These are phyloP conservation scores for Globisporangium nagaii DNA, from an alignment of 352 stramenopile species.

Conservation along the genomic window DNA sequence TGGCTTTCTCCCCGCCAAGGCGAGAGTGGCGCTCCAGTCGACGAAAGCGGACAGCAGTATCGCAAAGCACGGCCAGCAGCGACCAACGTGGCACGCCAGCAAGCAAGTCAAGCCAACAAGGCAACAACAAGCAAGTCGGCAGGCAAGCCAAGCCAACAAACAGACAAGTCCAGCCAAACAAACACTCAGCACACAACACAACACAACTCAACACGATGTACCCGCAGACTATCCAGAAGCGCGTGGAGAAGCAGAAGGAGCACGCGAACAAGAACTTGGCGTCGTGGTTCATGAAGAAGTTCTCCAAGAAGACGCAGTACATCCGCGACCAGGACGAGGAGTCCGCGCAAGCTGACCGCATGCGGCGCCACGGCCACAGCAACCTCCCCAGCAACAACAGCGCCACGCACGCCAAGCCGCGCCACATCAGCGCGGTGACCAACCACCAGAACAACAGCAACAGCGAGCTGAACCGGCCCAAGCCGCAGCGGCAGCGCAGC, in stretches of 20 bases:
- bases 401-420: slow-evolving; percentile 18
- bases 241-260: slow-evolving; percentile 49
- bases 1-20: background rate
- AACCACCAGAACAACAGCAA: slow-evolving; percentile 22
- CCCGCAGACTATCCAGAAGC: slow-evolving; percentile 34
- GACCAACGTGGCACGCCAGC: slow-evolving; percentile 2
- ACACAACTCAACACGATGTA: slow-evolving; percentile 8
- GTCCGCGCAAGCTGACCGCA: slow-evolving; percentile 26
- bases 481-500: slow-evolving; percentile 54
- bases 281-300: slow-evolving; percentile 68
- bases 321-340: slow-evolving; percentile 57
- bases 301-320: slow-evolving; percentile 55
- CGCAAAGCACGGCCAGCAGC: slow-evolving; percentile 1
- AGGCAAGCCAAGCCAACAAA: background rate
- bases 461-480: slow-evolving; percentile 16
- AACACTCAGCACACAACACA: background rate
- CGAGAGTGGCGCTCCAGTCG: slow-evolving; percentile 1
- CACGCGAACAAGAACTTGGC: slow-evolving; percentile 51
- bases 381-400: slow-evolving; percentile 16
- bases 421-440: slow-evolving; percentile 32
- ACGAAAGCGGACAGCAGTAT: background rate
- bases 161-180: background rate
- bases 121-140: background rate
- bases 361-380: slow-evolving; percentile 17
- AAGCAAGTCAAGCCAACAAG: slow-evolving; percentile 1